Evolutionary conservation across 1,284 basidiomycete genomes (phyloP).

Genomic region (Rhodotorula glutinis): DNA sequence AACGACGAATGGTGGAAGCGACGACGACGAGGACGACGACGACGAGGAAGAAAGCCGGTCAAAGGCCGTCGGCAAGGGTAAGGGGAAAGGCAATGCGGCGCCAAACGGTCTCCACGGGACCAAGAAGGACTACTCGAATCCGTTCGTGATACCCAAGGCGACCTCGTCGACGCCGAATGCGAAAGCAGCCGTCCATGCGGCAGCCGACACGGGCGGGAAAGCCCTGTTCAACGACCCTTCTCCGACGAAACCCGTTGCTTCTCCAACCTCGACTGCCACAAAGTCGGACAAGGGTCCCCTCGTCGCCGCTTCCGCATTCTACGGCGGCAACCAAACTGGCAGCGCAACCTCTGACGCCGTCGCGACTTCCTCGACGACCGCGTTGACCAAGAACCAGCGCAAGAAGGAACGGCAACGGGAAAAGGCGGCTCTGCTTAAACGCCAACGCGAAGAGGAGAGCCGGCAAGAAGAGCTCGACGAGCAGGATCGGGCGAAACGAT

Average conservation of each 20-base stretch:
- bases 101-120: not conserved
- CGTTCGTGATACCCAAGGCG: constrained; percentile 9
- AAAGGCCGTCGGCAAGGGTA: constrained; percentile 20
- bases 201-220: not conserved
- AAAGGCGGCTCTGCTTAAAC: constrained; percentile 3
- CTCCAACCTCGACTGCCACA: not conserved
- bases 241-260: constrained; percentile 6
- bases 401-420: constrained; percentile 26
- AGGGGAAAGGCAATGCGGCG: constrained; percentile 3
- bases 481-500: not conserved
- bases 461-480: constrained; percentile 9
- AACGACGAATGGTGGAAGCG: not conserved
- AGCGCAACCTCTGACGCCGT: too few species aligned
- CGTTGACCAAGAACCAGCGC: constrained; percentile 28
- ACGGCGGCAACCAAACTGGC: too few species aligned
- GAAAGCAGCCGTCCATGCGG: not conserved
- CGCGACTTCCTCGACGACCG: not conserved
- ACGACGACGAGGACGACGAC: constrained; percentile 2
- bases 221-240: constrained; percentile 25
- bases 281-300: too few species aligned
- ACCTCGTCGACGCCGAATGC: not conserved
- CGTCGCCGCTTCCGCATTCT: constrained; percentile 6
- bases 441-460: constrained; percentile 7
- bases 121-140: constrained; percentile 1
- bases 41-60: constrained; percentile 31